Conservation (phyloP, 2,329 filamentous ascomycete species). For the Bretziella fagacearum region DNA sequence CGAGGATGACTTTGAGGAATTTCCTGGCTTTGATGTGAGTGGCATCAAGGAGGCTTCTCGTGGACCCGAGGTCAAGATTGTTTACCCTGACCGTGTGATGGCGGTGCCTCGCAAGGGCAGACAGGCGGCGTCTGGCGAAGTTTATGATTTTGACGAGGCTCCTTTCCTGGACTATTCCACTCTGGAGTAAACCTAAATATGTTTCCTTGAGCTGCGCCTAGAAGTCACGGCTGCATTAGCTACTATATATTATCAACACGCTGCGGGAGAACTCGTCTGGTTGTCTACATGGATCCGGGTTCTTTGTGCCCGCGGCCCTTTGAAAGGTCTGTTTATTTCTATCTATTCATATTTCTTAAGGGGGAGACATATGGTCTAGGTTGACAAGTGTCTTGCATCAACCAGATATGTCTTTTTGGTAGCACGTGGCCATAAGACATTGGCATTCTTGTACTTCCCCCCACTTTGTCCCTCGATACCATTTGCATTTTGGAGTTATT, state of each 20-base stretch:
- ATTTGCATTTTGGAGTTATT: neutral
- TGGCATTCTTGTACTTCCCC: neutral
- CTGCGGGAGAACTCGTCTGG: no score
- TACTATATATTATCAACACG: no score
- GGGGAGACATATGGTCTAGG: neutral
- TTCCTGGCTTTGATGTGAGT: neutral
- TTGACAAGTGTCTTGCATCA: neutral
- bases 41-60: constrained; percentile 19
- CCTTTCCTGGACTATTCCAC: constrained; percentile 34
- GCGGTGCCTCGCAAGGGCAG: constrained; percentile 27
- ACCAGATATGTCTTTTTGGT: neutral
- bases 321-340: constrained; percentile 2
- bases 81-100: constrained; percentile 28
- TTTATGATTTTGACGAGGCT: constrained; percentile 51
- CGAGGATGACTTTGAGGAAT: constrained; percentile 23
- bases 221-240: no score
- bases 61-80: constrained; percentile 23
- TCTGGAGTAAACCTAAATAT: no score
- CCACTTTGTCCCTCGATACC: neutral
- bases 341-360: neutral
- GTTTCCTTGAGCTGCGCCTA: no score
- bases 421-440: neutral
- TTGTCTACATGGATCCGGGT: no score
- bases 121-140: constrained; percentile 11
- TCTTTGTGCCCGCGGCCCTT: no score